Conservation (phyloP, 2,329 filamentous ascomycete genomes). For the Arthrobotrys musiformis region DNA sequence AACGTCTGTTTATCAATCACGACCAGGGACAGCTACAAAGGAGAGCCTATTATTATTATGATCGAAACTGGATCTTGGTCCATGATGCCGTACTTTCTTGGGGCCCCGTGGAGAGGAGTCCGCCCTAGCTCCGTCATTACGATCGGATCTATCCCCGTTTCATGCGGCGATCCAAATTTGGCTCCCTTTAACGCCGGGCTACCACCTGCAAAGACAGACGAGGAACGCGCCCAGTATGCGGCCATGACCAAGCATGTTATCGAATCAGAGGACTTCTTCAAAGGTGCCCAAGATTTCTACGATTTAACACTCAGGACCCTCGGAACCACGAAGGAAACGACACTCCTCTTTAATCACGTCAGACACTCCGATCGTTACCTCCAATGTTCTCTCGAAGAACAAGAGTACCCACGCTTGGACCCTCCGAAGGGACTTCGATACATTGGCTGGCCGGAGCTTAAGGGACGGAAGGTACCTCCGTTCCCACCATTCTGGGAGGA, state of each 20-base stretch:
- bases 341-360: slow-evolving; percentile 27
- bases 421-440: slow-evolving; percentile 47
- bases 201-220: slow-evolving; percentile 62
- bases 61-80: slow-evolving; percentile 64
- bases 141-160: slow-evolving; percentile 63
- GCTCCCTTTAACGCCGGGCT: slow-evolving; percentile 63
- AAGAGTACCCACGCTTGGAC: slow-evolving; percentile 36
- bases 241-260: slow-evolving; percentile 56
- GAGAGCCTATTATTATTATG: slow-evolving; percentile 63
- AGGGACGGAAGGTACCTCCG: slow-evolving; percentile 42
- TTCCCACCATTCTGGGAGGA: slow-evolving; percentile 66
- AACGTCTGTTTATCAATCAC: slow-evolving; percentile 61
- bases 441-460: slow-evolving; percentile 52
- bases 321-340: slow-evolving; percentile 59
- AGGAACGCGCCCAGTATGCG: slow-evolving; percentile 62
- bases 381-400: slow-evolving; percentile 48
- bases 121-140: slow-evolving; percentile 63
- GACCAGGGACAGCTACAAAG: slow-evolving; percentile 35
- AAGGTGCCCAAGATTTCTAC: slow-evolving; percentile 58
- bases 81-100: slow-evolving; percentile 62
- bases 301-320: slow-evolving; percentile 60
- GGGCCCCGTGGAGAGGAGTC: slow-evolving; percentile 61
- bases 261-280: slow-evolving; percentile 21
- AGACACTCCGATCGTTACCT: slow-evolving; percentile 37
- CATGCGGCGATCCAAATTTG: slow-evolving; percentile 62